Evolutionary conservation across 345 rosid genomes (phyloP), one percentile per base, ranked within the genome.

Genomic region (Linum trigynum): DNA sequence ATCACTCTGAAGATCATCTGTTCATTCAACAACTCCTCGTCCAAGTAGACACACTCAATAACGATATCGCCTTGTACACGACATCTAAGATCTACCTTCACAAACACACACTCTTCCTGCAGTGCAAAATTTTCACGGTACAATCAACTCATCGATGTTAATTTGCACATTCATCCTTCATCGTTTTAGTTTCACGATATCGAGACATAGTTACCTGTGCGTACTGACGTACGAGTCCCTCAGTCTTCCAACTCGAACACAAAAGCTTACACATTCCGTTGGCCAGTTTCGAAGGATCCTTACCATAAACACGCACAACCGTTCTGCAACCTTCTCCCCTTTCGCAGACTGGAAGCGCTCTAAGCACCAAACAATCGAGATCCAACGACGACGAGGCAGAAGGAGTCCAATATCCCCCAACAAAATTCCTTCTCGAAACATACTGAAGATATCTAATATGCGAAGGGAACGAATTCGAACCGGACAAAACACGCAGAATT

Each of bases 361-460:
- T 85, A 55, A 94, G 83, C 74, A 86, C 90, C 75, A 94, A 72
- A 61, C 92, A 94, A 76, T 90, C 95, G 69, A 94, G 73, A 80
- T 85, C 79, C 63, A 94, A 81, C 62, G 96, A 96, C 0, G 89
- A 87, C 32, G 32, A 23, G 73, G 85, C 97, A 11, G 92, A 79
- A 36, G 97, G 99, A 78, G 99, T 96, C 96, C 99, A 88, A 58
- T 88, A 96, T 71, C 90, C 72, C 68, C 91, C 83, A 73, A 23
- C 32, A 23, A 90, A 69, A 72, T 81, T 90, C 75, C 97, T 82
- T 81, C 97, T 85, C 61, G 97, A 85, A 75, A 94, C 88, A 80
- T 88, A 90, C 88, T 88, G 97, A 67, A 94, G 96, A 77, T 88
- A 94, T 84, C 99, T 88, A 68, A 90, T 65, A 61, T 94, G 99